Evolutionary conservation across 441 rosid species (phyloP).

Genomic region (Eruca vesicaria): DNA sequence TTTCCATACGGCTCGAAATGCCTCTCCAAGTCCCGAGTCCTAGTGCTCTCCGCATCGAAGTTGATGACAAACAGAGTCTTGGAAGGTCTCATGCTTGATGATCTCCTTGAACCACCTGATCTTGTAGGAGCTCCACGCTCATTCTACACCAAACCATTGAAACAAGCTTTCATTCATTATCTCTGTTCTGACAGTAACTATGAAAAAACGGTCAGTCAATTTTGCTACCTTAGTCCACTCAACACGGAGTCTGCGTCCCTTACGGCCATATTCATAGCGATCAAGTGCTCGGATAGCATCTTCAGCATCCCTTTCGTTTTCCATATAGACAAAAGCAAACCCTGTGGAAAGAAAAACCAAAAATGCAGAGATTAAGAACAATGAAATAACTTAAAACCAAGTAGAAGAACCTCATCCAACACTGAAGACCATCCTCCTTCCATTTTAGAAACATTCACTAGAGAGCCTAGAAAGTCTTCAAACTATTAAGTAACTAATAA

Average conservation of each 20-base stretch:
- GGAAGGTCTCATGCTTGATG: constrained; percentile 64
- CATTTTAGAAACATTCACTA: constrained; percentile 44
- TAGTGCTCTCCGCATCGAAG: constrained; percentile 79
- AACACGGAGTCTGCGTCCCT: constrained; percentile 94
- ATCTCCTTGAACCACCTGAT: constrained; percentile 63
- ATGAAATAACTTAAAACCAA: not conserved
- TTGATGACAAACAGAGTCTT: constrained; percentile 94
- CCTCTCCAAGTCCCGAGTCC: constrained; percentile 88
- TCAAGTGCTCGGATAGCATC: constrained; percentile 95
- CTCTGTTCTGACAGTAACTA: not conserved
- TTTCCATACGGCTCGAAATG: constrained; percentile 95
- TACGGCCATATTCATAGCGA: constrained; percentile 76
- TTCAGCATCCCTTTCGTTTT: constrained; percentile 95
- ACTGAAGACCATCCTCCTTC: constrained; percentile 3
- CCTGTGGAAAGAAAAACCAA: constrained; percentile 39
- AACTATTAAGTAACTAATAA: constrained; percentile 59
- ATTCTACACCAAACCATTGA: constrained; percentile 42
- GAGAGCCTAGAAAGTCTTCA: constrained; percentile 35
- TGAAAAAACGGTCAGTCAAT: not conserved
- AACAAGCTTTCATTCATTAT: not conserved
- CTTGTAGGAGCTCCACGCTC: constrained; percentile 71
- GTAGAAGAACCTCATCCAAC: constrained; percentile 35
- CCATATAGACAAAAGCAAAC: constrained; percentile 92
- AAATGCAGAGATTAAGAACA: not conserved
- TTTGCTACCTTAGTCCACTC: constrained; percentile 91